Conservation (phyloP, 2,329 filamentous ascomycete species). For the Didymella arachidicola region DNA sequence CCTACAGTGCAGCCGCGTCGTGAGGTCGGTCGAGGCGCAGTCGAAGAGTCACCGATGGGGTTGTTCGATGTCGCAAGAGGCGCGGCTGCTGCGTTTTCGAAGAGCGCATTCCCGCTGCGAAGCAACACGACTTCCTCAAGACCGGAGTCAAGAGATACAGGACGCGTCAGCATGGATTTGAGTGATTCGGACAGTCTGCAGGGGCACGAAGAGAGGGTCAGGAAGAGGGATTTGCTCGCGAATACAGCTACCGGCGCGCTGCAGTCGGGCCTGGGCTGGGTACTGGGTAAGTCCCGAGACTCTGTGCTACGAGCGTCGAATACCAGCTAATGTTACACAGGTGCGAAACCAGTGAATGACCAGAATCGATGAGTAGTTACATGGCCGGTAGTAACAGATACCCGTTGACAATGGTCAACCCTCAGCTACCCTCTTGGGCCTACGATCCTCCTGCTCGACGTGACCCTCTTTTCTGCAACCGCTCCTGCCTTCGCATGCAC, state of each 20-base stretch:
- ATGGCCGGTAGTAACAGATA: neutral
- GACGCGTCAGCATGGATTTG: slow-evolving; percentile 38
- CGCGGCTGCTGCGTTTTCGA: slow-evolving; percentile 57
- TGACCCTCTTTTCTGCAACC: too few relatives aligned
- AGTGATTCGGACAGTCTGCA: slow-evolving; percentile 49
- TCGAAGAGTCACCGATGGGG: slow-evolving; percentile 61
- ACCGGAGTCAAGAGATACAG: slow-evolving; percentile 18
- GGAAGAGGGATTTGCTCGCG: slow-evolving; percentile 77
- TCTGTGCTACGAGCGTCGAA: neutral
- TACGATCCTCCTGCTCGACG: too few relatives aligned
- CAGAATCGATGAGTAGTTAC: slow-evolving; percentile 10
- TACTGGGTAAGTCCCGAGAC: slow-evolving; percentile 58
- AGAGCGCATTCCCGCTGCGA: slow-evolving; percentile 57
- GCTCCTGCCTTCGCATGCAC: too few relatives aligned
- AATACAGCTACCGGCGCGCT: slow-evolving; percentile 69
- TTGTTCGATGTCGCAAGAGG: slow-evolving; percentile 62
- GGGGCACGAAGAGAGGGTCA: slow-evolving; percentile 54
- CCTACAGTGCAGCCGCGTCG: slow-evolving; percentile 50
- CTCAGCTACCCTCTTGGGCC: neutral
- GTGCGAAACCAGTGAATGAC: slow-evolving; percentile 42
- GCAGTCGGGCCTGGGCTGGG: slow-evolving; percentile 70
- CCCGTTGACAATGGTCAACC: neutral
- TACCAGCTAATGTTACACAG: slow-evolving; percentile 25
- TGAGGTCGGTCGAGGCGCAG: slow-evolving; percentile 53
- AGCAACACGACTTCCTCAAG: slow-evolving; percentile 23